These are phyloP conservation scores for Fusarium austroafricanum DNA, from an alignment of 2,329 filamentous ascomycete species.

Conservation along the genomic window DNA sequence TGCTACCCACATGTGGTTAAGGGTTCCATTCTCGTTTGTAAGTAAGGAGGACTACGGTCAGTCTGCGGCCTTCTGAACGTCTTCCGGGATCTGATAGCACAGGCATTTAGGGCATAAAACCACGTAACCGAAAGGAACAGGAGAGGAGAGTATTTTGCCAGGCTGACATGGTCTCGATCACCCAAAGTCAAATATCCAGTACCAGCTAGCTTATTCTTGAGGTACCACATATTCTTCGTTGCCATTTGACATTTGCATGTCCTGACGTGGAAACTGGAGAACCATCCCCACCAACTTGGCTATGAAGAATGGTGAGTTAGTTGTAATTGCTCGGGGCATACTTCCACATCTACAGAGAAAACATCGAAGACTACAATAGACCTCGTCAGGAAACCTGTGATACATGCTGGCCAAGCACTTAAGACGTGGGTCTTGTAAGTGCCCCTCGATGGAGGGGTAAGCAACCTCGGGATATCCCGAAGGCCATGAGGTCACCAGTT, in stretches of 20 bases:
- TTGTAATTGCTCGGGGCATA: not conserved
- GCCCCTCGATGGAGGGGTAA: conserved; percentile 11
- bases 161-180: not conserved
- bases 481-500: conserved; percentile 30
- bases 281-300: not conserved
- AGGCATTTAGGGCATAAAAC: not conserved
- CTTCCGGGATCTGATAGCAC: not conserved
- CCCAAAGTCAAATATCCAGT: not conserved
- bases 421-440: not conserved
- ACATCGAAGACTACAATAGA: not conserved
- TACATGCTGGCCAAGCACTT: not conserved
- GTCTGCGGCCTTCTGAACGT: not conserved
- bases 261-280: not conserved
- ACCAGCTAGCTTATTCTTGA: not conserved
- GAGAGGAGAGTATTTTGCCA: not conserved
- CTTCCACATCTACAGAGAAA: not conserved
- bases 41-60: not conserved
- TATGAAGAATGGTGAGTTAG: not conserved
- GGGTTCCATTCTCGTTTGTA: not conserved
- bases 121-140: not conserved
- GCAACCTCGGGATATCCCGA: conserved; percentile 8
- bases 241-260: not conserved
- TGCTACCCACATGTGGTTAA: not conserved
- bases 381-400: not conserved
- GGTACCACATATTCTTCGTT: not conserved